These are phyloP conservation scores for Stenogyne calaminthoides DNA, from an alignment of 305 asterid species.

Conservation along the genomic window DNA sequence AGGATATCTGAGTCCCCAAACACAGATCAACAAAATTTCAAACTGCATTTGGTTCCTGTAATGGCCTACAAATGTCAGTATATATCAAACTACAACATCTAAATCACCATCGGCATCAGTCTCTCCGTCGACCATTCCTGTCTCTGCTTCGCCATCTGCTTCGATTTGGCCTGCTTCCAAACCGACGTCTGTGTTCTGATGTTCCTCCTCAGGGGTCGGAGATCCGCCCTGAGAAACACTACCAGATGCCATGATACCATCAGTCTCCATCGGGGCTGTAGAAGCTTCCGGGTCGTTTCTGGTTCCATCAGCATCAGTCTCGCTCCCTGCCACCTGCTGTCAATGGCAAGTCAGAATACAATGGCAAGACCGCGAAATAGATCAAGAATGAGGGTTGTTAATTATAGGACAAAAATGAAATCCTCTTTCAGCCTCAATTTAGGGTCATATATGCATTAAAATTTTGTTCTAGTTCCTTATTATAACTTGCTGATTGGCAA, in stretches of 20 bases:
- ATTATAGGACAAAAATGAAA: no score
- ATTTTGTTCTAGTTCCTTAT: not conserved
- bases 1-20: no score
- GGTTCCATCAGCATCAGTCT: slow-evolving; percentile 57
- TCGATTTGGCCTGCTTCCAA: slow-evolving; percentile 72
- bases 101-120: slow-evolving; percentile 68
- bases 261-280: slow-evolving; percentile 52
- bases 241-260: slow-evolving; percentile 48
- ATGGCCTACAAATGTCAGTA: not conserved
- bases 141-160: no score
- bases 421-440: not conserved
- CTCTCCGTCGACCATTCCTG: slow-evolving; percentile 67
- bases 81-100: slow-evolving; percentile 53
- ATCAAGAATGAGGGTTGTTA: no score
- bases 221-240: slow-evolving; percentile 58
- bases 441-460: not conserved
- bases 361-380: not conserved
- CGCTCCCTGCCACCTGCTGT: slow-evolving; percentile 56
- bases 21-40: not conserved
- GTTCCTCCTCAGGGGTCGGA: slow-evolving; percentile 72
- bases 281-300: slow-evolving; percentile 58
- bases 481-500: not conserved
- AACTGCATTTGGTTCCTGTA: not conserved
- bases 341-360: not conserved
- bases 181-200: slow-evolving; percentile 57